Evolutionary conservation across 345 rosid genomes (phyloP), one percentile per base, ranked within the genome.

Genomic region (Hypericum androsaemum): DNA sequence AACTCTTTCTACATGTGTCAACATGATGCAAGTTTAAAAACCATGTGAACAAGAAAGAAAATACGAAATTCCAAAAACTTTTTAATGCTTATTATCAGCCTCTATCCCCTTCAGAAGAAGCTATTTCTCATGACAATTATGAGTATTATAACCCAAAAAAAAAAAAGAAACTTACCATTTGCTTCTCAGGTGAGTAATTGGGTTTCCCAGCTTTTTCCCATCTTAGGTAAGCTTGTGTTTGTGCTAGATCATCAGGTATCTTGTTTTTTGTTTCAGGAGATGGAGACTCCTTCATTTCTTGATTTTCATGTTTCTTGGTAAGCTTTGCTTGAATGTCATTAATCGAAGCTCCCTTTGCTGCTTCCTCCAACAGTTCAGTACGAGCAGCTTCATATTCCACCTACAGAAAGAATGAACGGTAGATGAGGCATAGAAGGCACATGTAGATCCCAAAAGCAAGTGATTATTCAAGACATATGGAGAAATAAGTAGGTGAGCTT

Each of bases 361-460:
- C 64, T 80, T 85, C 90, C 72, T 83, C 86, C 73, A 66, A 64
- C 45, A 94, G 80, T 82, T 94, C 99, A 52, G 37, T 50, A n/a
- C 95, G 86, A 61, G 95, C 99, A 41, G 83, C 95, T 74, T 94
- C 87, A 65, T 85, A 94, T 70, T 94, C 99, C 78, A 64, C 87
- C 97, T 94, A 65, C 50, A 14, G 43, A 12, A 64, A 65, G 39
- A 47, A 39, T 37, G 37, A 37, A 1, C 32, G 32, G 32, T 22
- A 22, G 1, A 22, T 22, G 32, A 22, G 32, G 32, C 32, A 22
- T 22, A 22, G 32, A 22, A 22, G 32, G 32, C 32, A 22, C 32
- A 22, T 1, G 32, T 22, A 22, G 32, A 22, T 22, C 32, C 32
- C 32, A 22, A 22, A 22, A 22, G 32, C 32, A 22, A 1, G 32